These are phyloP conservation scores for Candida ipomoeae DNA, from an alignment of 805 yeast genomes.

Conservation along the genomic window DNA sequence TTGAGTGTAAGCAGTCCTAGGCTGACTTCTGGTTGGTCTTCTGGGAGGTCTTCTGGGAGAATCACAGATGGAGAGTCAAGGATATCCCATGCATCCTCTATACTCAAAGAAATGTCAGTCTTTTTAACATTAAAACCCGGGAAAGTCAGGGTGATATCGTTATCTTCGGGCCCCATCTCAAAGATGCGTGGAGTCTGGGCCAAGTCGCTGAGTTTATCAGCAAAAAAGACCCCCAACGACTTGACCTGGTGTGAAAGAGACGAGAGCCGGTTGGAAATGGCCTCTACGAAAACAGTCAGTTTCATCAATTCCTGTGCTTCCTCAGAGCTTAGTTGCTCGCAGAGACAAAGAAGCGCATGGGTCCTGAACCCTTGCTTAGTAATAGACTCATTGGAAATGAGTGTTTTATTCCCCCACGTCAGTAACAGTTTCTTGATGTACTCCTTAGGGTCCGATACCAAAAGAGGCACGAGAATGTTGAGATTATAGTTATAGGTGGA, in stretches of 20 bases:
- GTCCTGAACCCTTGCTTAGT: conserved; percentile 47
- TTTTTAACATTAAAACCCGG: not conserved
- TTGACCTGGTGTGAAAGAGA: conserved; percentile 46
- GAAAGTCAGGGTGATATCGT: not conserved
- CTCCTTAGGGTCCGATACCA: not conserved
- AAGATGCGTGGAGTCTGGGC: conserved; percentile 30
- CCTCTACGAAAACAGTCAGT: conserved; percentile 39
- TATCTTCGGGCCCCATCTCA: conserved; percentile 16
- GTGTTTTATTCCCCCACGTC: conserved; percentile 29
- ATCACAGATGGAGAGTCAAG: conserved; percentile 13
- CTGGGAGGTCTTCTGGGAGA: conserved; percentile 7
- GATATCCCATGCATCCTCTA: conserved; percentile 21
- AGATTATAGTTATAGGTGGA: conserved; percentile 12
- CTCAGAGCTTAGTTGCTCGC: conserved; percentile 16
- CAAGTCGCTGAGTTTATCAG: conserved; percentile 44
- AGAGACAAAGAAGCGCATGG: conserved; percentile 39
- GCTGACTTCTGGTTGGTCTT: not conserved
- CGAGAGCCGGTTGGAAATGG: conserved; percentile 52
- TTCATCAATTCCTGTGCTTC: conserved; percentile 29
- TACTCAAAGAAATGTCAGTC: not conserved
- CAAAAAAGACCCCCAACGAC: conserved; percentile 53
- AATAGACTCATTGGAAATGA: conserved; percentile 39
- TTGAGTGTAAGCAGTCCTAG: not conserved
- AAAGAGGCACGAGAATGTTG: conserved; percentile 11
- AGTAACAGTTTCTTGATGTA: conserved; percentile 2